Conservation (phyloP, 352 stramenopile species). For the Globisporangium cystogenes region DNA sequence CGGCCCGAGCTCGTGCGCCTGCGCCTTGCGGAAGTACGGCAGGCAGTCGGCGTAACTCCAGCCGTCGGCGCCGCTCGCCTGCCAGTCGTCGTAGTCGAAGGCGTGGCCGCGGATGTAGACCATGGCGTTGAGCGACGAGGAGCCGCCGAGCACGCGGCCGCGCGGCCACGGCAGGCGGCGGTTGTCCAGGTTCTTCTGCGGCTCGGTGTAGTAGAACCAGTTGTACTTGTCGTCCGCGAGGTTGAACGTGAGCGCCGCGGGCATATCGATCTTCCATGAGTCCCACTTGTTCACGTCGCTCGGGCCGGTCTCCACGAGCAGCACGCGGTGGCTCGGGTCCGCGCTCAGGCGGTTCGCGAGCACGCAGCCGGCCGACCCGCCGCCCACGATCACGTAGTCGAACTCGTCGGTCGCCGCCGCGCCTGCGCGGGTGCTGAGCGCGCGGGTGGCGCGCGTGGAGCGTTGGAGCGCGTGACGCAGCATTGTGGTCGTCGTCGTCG, state of each 20-base stretch:
- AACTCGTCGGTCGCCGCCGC: conserved; percentile 28
- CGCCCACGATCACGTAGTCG: conserved; percentile 93
- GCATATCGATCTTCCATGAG: conserved; percentile 91
- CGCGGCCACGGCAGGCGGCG: conserved; percentile 79
- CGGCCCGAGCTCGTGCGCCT: conserved; percentile 68
- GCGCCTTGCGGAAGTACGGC: conserved; percentile 86
- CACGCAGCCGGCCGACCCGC: conserved; percentile 87
- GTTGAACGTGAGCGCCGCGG: conserved; percentile 83
- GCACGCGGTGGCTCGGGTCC: conserved; percentile 75
- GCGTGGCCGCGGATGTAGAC: conserved; percentile 88
- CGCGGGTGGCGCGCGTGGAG: conserved; percentile 6
- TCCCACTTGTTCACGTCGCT: conserved; percentile 80
- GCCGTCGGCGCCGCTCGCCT: conserved; percentile 52
- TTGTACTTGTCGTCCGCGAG: conserved; percentile 84
- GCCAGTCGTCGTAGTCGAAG: conserved; percentile 87
- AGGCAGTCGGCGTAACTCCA: conserved; percentile 88
- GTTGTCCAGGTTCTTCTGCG: conserved; percentile 79
- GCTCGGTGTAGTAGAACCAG: conserved; percentile 83
- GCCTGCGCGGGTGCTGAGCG: conserved; percentile 15
- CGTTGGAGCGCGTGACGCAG: conserved; percentile 18
- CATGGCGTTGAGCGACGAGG: conserved; percentile 88
- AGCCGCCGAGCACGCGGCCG: conserved; percentile 84
- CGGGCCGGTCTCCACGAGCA: conserved; percentile 89
- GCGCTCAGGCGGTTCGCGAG: conserved; percentile 87
- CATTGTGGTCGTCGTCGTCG: too few relatives aligned